Evolutionary conservation across 768 basidiomycete genomes (phyloP), one percentile per base, ranked within the genome.

Genomic region (Rhodosporidiobolus odoratus): DNA sequence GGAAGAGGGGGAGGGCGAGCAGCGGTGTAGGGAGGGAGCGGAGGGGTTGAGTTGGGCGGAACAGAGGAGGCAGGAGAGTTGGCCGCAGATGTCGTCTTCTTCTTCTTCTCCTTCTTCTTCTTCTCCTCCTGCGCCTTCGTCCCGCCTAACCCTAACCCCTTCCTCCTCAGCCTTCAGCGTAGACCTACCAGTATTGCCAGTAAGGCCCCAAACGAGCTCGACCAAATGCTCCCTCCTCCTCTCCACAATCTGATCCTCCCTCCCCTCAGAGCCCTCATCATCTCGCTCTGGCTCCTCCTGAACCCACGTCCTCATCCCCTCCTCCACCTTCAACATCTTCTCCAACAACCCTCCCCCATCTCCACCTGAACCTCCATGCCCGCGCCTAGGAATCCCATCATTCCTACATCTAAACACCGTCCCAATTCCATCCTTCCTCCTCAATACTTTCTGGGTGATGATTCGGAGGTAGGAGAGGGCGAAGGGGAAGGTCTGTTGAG

Each of bases 71-170:
- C 59, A 61, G 30, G 59, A 48, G 45, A 35, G 27, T 25, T 45
- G n/a, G 2, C 45, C 59, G 59, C 45, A 45, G 9, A 16, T 30
- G 6, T 27, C 16, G 4, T 59, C 10, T 41, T 27, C 8, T 9
- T 30, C 58, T 8, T 59, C 58, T 21, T 15, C 21, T 8, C n/a
- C 48, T 9, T 50, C 48, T 25, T 13, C 48, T 50, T 50, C 48
- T 13, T 50, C 40, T 27, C 27, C 61, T 37, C 10, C 35, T 21
- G 15, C 48, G 7, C 15, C 50, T 23, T 13, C 15, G 48, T 50
- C 48, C 15, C n/a, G 15, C 48, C n/a, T n/a, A n/a, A n/a, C n/a
- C 59, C 59, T 34, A 61, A 61, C 27, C n/a, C n/a, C n/a, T n/a
- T n/a, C n/a, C n/a, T n/a, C n/a, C n/a, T n/a, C n/a, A n/a, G n/a